Evolutionary conservation across 495 filamentous ascomycete genomes (phyloP).

Genomic region (Friedmanniomyces endolithicus): DNA sequence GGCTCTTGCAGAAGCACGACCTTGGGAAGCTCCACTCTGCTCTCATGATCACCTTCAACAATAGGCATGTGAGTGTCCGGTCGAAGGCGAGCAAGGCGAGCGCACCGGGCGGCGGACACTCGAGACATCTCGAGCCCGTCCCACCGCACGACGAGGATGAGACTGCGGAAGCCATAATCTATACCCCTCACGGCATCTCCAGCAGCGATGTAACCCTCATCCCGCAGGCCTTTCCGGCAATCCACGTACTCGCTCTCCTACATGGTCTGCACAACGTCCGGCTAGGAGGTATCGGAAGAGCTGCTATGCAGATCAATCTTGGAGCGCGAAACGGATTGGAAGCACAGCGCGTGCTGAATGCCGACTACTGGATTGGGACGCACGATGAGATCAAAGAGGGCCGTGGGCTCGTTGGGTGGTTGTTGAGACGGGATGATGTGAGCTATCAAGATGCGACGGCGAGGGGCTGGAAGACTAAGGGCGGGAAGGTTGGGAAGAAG

Average conservation of each 20-base stretch:
- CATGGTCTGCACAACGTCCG: conserved; percentile 45
- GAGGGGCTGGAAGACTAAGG: conserved; percentile 17
- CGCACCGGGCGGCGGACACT: not conserved
- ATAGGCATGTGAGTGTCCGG: not conserved
- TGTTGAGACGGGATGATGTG: conserved; percentile 35
- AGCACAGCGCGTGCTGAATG: conserved; percentile 34
- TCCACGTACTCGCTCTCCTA: conserved; percentile 39
- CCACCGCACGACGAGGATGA: conserved; percentile 8
- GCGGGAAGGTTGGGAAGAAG: not conserved
- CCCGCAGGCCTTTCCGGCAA: conserved; percentile 27
- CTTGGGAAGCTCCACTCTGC: conserved; percentile 42
- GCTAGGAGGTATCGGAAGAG: conserved; percentile 20
- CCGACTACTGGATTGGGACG: conserved; percentile 46
- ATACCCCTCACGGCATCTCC: conserved; percentile 45
- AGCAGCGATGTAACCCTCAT: conserved; percentile 29
- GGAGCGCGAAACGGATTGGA: conserved; percentile 42
- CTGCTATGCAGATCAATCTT: conserved; percentile 40
- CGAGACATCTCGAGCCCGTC: not conserved
- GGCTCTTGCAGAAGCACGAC: conserved; percentile 35
- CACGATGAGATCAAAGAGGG: conserved; percentile 47
- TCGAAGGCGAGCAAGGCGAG: conserved; percentile 3
- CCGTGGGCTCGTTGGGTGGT: conserved; percentile 37
- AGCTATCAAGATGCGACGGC: conserved; percentile 37
- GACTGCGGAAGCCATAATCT: conserved; percentile 39
- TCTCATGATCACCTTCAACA: conserved; percentile 38